Evolutionary conservation across 2,329 filamentous ascomycete genomes (phyloP).

Genomic region (Scedosporium apiospermum): DNA sequence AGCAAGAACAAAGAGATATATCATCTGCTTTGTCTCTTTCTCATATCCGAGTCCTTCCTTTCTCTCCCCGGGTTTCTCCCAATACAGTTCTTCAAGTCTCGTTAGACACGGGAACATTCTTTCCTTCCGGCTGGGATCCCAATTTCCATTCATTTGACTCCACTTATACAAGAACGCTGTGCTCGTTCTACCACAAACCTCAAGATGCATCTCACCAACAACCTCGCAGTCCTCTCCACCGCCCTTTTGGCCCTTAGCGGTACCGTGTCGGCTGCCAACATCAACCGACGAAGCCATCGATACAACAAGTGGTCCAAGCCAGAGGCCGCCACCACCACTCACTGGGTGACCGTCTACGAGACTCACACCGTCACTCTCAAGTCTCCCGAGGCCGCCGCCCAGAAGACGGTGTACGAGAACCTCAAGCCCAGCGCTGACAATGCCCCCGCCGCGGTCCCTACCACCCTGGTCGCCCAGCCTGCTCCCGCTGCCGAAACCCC

Average conservation of each 20-base stretch:
- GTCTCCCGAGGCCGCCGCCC: constrained; percentile 4
- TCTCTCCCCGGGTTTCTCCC: not conserved
- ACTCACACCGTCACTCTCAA: constrained; percentile 28
- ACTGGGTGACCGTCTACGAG: constrained; percentile 29
- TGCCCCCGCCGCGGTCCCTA: constrained; percentile 10
- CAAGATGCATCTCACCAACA: constrained; percentile 1
- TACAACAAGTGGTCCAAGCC: constrained; percentile 13
- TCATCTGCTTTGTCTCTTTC: not conserved
- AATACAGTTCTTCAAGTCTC: not conserved
- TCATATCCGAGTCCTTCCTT: not conserved
- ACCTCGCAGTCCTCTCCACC: constrained; percentile 12
- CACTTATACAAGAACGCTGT: not conserved
- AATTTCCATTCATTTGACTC: not conserved
- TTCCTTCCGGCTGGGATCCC: not conserved
- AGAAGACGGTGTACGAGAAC: constrained; percentile 6
- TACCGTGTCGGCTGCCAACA: constrained; percentile 31
- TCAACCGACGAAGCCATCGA: constrained; percentile 30
- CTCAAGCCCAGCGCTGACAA: not conserved
- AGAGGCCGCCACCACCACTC: constrained; percentile 21
- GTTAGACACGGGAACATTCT: not conserved
- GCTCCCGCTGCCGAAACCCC: constrained; percentile 16
- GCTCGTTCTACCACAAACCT: not conserved
- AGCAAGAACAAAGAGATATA: too few relatives aligned
- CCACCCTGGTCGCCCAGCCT: constrained; percentile 13
- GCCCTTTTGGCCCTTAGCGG: constrained; percentile 30